Evolutionary conservation across 2,329 filamentous ascomycete species (phyloP), one percentile per base, ranked within the genome.

Genomic region (Aspergillus pseudoterreus): DNA sequence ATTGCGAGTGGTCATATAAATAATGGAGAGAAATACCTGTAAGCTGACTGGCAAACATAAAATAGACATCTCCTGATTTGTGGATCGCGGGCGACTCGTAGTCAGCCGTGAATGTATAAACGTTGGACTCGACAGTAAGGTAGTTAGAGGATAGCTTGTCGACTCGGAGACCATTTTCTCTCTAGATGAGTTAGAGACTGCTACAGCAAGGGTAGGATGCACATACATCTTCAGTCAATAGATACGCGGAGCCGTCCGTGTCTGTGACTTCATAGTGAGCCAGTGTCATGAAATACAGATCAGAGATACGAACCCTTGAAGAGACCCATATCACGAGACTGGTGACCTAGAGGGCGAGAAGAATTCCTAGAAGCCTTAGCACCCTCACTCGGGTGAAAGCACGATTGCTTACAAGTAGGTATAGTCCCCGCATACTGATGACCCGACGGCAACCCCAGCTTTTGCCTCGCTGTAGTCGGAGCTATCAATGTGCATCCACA

Each of bases 401-500:
- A 42, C 0, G 2, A 17, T 32, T n/a, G 10, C 52, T 19, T 50
- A 55, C 47, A 51, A 56, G 58, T 80, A 81, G 4, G 67, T 68
- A 60, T 87, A 88, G 36, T 75, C 70, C 2, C 85, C 84, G 57
- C 84, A 87, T 0, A 87, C 80, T 0, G 71, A 75, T 53, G 77
- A 72, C 0, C 79, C 77, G 0, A 78, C 83, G 0, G 85, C 85
- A 5, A 88, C 82, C 0, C 84, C 85, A 1, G 84, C 82, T 50
- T 80, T 82, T 0, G 85, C 85, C 33, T 86, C 84, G 1, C 74
- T 76, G 57, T 88, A 88, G 61, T 76, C 76, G 27, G 72, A 73
- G 50, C 72, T 77, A 61, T 88, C 85, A 45, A 87, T 85, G 62
- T 88, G 85, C 74, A 87, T 76, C 74, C 82, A 87, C 65, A 88